Evolutionary conservation across 768 basidiomycete species (phyloP).

Genomic region (Rhodotorula paludigena): DNA sequence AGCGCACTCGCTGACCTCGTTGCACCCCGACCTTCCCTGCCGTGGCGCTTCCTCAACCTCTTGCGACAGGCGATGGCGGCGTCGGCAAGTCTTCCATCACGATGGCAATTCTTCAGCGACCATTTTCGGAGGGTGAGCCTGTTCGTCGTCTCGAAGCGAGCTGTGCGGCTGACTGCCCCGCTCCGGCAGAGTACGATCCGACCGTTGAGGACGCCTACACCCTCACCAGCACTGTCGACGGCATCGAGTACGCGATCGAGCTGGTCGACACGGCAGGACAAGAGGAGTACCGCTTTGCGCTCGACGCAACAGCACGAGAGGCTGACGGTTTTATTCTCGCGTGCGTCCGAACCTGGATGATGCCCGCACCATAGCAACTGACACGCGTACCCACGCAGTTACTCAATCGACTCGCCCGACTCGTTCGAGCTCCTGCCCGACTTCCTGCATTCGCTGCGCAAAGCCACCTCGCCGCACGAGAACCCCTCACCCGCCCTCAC

Average conservation of each 20-base stretch:
- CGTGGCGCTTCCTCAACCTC: no score
- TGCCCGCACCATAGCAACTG: fast-evolving
- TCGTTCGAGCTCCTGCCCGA: constrained; percentile 31
- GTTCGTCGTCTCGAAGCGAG: constrained; percentile 16
- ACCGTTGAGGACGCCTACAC: constrained; percentile 85
- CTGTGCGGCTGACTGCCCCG: no score
- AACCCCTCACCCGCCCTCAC: constrained; percentile 12
- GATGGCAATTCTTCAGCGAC: constrained; percentile 11
- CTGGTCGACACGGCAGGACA: constrained; percentile 98
- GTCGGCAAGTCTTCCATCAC: constrained; percentile 32
- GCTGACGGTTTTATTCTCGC: constrained; percentile 31
- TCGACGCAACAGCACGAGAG: not conserved
- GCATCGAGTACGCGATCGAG: constrained; percentile 87
- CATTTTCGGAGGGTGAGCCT: constrained; percentile 25
- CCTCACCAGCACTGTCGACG: constrained; percentile 75
- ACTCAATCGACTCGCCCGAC: constrained; percentile 23
- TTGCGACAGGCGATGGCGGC: constrained; percentile 31
- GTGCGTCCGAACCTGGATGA: not conserved
- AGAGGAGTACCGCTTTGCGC: constrained; percentile 53
- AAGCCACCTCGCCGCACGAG: constrained; percentile 22
- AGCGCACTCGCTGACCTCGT: no score
- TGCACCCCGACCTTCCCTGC: not conserved
- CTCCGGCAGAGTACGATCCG: constrained; percentile 87
- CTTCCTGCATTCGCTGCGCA: constrained; percentile 21
- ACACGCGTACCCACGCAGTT: constrained; percentile 5